phyloP scores from a whole-genome alignment of 2,329 filamentous ascomycete species.

The Leptographium wingfieldii region DNA sequence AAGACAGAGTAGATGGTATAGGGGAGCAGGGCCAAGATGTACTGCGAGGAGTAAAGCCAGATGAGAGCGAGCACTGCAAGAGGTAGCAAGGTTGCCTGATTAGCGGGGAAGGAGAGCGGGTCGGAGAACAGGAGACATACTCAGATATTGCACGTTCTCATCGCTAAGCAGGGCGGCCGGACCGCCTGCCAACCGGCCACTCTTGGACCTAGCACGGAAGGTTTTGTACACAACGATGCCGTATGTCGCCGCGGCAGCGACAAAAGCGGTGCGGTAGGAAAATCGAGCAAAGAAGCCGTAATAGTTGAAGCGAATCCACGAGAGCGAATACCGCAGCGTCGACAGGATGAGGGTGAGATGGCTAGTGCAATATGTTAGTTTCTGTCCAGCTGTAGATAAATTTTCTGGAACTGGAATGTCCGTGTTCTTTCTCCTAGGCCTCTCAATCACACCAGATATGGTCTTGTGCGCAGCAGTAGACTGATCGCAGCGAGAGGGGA shows the following conservation, averaged over 20 bases:
- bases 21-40: constrained; percentile 79
- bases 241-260: constrained; percentile 84
- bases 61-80: constrained; percentile 76
- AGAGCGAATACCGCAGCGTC: constrained; percentile 71
- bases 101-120: constrained; percentile 7
- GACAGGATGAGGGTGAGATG: constrained; percentile 77
- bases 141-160: constrained; percentile 95
- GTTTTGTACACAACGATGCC: constrained; percentile 99
- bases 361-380: constrained; percentile 29
- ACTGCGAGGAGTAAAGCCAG: constrained; percentile 86
- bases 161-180: constrained; percentile 60
- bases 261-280: constrained; percentile 80
- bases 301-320: constrained; percentile 82
- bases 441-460: background rate
- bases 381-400: background rate
- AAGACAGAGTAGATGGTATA: constrained; percentile 97
- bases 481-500: background rate
- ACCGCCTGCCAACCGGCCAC: constrained; percentile 28
- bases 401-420: background rate
- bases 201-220: constrained; percentile 71
- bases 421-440: background rate
- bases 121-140: constrained; percentile 42
- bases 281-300: constrained; percentile 64
- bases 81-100: background rate
- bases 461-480: background rate